These are phyloP conservation scores for Alternaria ethzedia DNA, from an alignment of 2,329 filamentous ascomycete species.

Conservation along the genomic window DNA sequence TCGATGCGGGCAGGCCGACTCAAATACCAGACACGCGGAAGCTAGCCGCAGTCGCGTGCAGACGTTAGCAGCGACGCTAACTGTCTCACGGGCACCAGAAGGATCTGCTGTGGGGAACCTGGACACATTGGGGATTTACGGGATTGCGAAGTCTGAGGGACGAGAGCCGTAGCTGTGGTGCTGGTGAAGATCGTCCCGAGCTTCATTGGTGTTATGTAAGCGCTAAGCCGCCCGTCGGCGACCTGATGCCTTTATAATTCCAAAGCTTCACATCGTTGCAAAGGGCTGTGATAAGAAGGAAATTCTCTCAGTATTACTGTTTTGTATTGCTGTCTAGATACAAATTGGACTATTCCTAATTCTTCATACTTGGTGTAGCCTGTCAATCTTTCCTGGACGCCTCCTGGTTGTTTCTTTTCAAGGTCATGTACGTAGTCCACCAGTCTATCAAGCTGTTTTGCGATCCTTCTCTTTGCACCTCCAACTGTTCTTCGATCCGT, in stretches of 20 bases:
- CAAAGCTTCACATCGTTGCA: neutral
- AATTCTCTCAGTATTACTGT: neutral
- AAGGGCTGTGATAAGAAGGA: neutral
- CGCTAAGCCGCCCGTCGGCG: neutral
- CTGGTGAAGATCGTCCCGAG: neutral
- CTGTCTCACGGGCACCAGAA: neutral
- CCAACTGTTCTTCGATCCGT: neutral
- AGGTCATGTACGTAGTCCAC: neutral
- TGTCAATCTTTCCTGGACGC: neutral
- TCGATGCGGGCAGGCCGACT: conserved; percentile 14
- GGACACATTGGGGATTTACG: neutral
- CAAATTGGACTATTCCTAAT: neutral
- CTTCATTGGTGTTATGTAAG: neutral
- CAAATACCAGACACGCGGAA: conserved; percentile 3
- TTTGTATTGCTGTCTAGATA: neutral
- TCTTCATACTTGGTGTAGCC: neutral
- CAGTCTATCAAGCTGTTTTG: neutral
- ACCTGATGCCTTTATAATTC: neutral
- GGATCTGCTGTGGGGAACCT: conserved; percentile 1
- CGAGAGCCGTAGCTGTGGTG: neutral
- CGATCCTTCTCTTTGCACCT: neutral
- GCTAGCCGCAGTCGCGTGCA: conserved; percentile 13
- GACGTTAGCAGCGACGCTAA: neutral
- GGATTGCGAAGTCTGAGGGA: neutral
- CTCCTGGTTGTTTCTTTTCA: neutral